phyloP scores from a whole-genome alignment of 1,139 yeast genomes.

The Pneumocystis sp. region DNA sequence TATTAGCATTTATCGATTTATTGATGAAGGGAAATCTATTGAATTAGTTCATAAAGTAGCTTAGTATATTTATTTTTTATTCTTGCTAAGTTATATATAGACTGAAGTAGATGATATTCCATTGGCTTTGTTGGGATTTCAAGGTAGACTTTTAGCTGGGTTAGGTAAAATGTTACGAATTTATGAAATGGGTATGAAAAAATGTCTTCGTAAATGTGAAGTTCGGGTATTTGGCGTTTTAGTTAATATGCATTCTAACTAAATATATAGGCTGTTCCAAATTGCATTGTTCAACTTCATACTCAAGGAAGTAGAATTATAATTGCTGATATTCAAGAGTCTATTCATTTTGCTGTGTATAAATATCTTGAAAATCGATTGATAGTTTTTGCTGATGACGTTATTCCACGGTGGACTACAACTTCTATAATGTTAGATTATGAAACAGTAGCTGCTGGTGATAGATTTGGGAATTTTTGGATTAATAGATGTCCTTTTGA shows the following conservation, averaged over 20 bases:
- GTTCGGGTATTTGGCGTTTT: conserved; percentile 18
- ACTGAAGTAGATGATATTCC: conserved; percentile 44
- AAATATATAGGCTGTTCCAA: conserved; percentile 19
- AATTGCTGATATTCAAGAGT: conserved; percentile 53
- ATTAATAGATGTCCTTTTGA: conserved; percentile 44
- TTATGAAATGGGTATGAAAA: conserved; percentile 66
- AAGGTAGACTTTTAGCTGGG: conserved; percentile 51
- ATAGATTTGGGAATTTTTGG: conserved; percentile 70
- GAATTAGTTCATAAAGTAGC: conserved; percentile 36
- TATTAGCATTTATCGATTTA: conserved; percentile 34
- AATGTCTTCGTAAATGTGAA: conserved; percentile 50
- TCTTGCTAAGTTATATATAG: neutral
- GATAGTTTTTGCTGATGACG: conserved; percentile 55
- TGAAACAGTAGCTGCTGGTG: conserved; percentile 73
- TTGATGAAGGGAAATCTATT: conserved; percentile 28
- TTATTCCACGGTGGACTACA: conserved; percentile 51
- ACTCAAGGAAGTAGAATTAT: conserved; percentile 46
- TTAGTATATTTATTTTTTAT: neutral
- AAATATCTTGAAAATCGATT: conserved; percentile 40
- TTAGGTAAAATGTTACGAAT: conserved; percentile 39
- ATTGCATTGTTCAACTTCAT: conserved; percentile 37
- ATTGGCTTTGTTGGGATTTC: conserved; percentile 39
- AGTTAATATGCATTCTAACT: neutral
- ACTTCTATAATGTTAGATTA: conserved; percentile 47
- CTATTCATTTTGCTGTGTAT: conserved; percentile 44